Evolutionary conservation across 1,284 basidiomycete genomes (phyloP).

Genomic region (Rhodotorula sp.): DNA sequence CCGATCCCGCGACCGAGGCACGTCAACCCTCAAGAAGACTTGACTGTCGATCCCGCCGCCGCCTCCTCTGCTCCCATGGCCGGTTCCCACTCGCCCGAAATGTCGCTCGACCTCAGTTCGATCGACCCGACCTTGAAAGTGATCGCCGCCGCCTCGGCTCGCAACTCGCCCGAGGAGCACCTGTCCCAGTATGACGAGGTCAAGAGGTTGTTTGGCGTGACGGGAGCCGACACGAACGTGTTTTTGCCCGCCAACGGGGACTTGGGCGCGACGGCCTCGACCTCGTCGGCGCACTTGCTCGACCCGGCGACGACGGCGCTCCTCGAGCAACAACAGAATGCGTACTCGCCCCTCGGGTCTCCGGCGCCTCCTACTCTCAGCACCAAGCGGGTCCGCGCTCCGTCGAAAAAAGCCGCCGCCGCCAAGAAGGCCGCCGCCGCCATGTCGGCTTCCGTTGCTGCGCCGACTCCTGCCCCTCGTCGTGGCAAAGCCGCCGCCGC

Average conservation of each 20-base stretch:
- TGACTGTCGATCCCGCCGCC: neutral
- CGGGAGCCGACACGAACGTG: neutral
- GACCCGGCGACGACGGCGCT: neutral
- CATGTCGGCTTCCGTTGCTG: neutral
- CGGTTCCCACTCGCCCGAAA: neutral
- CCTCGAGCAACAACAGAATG: neutral
- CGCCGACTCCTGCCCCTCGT: neutral
- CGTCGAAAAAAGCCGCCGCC: conserved; percentile 3
- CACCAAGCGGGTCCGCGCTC: neutral
- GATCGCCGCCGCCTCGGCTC: conserved; percentile 5
- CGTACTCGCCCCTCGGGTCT: neutral
- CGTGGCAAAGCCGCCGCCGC: neutral
- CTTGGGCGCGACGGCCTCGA: neutral
- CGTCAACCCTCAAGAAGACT: neutral
- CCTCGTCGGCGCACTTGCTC: neutral
- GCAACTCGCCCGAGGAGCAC: neutral
- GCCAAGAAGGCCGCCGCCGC: conserved; percentile 5
- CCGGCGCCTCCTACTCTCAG: neutral
- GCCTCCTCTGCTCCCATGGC: conserved; percentile 1
- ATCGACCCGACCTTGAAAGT: conserved; percentile 15
- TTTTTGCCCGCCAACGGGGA: neutral
- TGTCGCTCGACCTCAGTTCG: conserved; percentile 4
- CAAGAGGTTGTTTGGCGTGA: conserved; percentile 13
- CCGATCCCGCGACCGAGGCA: neutral
- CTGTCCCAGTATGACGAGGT: conserved; percentile 14